Evolutionary conservation across 1,284 basidiomycete genomes (phyloP).

Genomic region (Thecaphora frezii): DNA sequence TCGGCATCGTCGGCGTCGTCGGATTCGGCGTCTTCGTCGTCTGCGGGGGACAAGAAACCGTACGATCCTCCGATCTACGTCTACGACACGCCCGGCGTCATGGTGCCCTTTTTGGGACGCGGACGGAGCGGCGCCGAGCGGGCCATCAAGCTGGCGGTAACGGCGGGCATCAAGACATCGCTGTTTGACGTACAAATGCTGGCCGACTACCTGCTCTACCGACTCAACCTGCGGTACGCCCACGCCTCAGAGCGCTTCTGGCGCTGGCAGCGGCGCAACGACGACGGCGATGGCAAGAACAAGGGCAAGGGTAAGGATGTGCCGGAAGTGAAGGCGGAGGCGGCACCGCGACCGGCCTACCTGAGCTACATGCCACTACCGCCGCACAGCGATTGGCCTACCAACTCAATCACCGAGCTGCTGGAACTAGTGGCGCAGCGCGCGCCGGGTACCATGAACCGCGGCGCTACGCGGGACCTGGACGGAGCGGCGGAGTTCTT

Average conservation of each 20-base stretch:
- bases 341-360: constrained; percentile 11
- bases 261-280: background rate
- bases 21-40: too few relatives aligned
- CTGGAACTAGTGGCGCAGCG: constrained; percentile 38
- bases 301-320: background rate
- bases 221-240: constrained; percentile 72
- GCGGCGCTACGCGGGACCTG: constrained; percentile 40
- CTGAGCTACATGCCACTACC: constrained; percentile 17
- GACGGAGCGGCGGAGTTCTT: constrained; percentile 49
- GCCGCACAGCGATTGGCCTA: constrained; percentile 12
- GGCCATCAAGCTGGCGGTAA: constrained; percentile 87
- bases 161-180: constrained; percentile 92
- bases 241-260: background rate
- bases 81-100: constrained; percentile 93
- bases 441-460: constrained; percentile 47
- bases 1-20: too few relatives aligned
- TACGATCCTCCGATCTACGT: constrained; percentile 82
- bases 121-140: constrained; percentile 82
- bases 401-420: constrained; percentile 40
- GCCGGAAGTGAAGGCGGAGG: background rate
- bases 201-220: constrained; percentile 83
- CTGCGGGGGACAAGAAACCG: constrained; percentile 71
- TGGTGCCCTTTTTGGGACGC: constrained; percentile 91
- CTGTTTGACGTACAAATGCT: constrained; percentile 82
- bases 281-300: background rate